Base-by-base conservation (phyloP, 169 alveolate genomes). In the Babesia microti region DNA sequence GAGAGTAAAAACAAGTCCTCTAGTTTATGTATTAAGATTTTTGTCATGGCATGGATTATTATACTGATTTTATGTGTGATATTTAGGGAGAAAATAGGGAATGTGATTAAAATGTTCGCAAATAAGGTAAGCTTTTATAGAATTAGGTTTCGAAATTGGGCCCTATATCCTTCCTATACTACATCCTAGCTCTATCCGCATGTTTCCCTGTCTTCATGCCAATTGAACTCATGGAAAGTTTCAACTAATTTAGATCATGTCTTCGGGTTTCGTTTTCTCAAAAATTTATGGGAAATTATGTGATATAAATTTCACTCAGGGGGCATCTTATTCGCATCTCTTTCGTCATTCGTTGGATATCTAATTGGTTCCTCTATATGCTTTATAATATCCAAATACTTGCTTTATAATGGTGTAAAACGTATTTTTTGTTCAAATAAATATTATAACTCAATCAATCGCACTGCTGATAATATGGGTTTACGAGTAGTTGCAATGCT, bases 251-350 rank as follows among this genome's bases (percentile, higher is more conserved):
- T 41, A 54, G 66, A 6, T 44, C 36, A 35, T 61, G 14, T 22
- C 74, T n/a, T 59, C 72, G 27, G 74, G 74, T 0, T 61, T 61
- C 52, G 28, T 61, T 14, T 61, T 42, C 53, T 24, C 74, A 4
- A 67, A 54, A 33, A 28, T 61, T 4, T 60, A 61, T 35, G 74
- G 74, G 12, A 47, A 59, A 11, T 7, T 22, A 3, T 11, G 59
- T 42, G 24, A 26, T 67, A 32, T 44, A 18, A 14, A 42, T 6
- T 1, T 26, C 9, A 33, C 7, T 3, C 59, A 61, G 74, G 1
- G 14, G 74, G 74, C n/a, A 27, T 61, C 7, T 3, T 14, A 5
- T 29, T 61, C 14, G 57, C 46, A 6, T 19, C 44, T 2, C 27
- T 30, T 18, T 3, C 54, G 23, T 52, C 63, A 35, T 61, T 61